Conservation (phyloP, 2,329 filamentous ascomycete genomes). For the Cercospora zeina region DNA sequence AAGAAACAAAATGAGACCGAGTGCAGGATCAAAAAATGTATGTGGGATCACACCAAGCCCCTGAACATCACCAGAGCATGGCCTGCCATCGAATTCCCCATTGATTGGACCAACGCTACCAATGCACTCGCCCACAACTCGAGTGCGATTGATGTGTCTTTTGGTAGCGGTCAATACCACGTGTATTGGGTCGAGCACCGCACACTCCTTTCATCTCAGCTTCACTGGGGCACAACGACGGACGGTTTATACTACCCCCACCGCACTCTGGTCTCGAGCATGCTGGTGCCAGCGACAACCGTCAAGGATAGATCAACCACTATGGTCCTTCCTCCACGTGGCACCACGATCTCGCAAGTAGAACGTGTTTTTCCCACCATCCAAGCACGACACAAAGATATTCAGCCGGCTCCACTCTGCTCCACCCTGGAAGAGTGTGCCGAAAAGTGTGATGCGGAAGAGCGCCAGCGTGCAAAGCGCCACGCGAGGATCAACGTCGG, state of each 20-base stretch:
- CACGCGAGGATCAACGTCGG: neutral
- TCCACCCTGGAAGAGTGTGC: constrained; percentile 5
- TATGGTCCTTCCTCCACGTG: neutral
- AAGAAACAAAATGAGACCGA: constrained; percentile 11
- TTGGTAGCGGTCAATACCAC: constrained; percentile 4
- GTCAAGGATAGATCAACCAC: neutral
- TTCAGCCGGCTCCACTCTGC: neutral
- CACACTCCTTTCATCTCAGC: neutral
- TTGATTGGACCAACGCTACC: constrained; percentile 18
- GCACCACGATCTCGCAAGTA: neutral
- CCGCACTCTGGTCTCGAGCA: constrained; percentile 10
- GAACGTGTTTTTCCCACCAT: neutral
- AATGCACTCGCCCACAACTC: constrained; percentile 3
- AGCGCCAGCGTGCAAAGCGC: constrained; percentile 1
- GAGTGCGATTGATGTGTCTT: neutral
- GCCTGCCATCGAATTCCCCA: constrained; percentile 18
- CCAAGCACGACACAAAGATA: neutral
- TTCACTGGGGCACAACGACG: constrained; percentile 10
- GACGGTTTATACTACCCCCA: constrained; percentile 8
- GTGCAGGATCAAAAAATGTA: constrained; percentile 20
- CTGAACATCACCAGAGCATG: constrained; percentile 22
- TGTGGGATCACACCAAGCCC: constrained; percentile 21
- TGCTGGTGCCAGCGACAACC: neutral
- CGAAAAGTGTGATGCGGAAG: neutral
- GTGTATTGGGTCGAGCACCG: constrained; percentile 1